phyloP scores from a whole-genome alignment of 768 basidiomycete genomes.

The Antrodiella citrinella region DNA sequence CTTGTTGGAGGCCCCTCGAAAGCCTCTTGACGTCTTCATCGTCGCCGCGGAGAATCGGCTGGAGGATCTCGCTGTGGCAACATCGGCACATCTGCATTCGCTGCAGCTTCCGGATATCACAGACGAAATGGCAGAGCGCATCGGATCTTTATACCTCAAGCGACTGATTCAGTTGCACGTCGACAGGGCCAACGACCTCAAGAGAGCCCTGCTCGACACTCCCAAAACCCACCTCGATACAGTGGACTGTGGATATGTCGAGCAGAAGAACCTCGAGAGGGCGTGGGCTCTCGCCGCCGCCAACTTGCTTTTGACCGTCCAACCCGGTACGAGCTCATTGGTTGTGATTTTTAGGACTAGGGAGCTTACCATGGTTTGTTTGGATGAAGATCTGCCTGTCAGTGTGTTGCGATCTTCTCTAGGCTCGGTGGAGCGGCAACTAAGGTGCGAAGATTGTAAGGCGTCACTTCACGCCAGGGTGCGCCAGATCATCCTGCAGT shows the following conservation, averaged over 20 bases:
- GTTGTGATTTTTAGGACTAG: background rate
- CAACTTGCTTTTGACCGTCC: constrained; percentile 20
- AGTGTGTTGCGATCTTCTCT: background rate
- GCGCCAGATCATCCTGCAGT: background rate
- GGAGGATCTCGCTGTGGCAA: constrained; percentile 27
- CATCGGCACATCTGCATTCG: constrained; percentile 31
- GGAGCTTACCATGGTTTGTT: background rate
- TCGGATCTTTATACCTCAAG: constrained; percentile 34
- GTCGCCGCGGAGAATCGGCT: constrained; percentile 30
- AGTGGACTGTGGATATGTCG: constrained; percentile 9
- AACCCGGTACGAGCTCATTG: constrained; percentile 20
- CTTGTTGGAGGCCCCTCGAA: constrained; percentile 25
- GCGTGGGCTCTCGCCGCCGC: constrained; percentile 24
- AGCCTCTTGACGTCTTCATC: constrained; percentile 31
- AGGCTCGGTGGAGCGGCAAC: background rate
- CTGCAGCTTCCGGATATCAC: constrained; percentile 25
- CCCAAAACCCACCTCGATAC: constrained; percentile 19
- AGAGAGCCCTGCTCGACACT: constrained; percentile 16
- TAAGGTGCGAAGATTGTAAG: background rate
- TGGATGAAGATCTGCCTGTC: background rate
- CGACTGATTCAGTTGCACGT: constrained; percentile 30
- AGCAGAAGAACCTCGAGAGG: constrained; percentile 18
- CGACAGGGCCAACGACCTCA: constrained; percentile 28
- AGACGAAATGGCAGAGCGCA: constrained; percentile 28
- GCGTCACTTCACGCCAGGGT: background rate